phyloP scores from a whole-genome alignment of 257 asterid genomes.

The Solanum neorickii region DNA sequence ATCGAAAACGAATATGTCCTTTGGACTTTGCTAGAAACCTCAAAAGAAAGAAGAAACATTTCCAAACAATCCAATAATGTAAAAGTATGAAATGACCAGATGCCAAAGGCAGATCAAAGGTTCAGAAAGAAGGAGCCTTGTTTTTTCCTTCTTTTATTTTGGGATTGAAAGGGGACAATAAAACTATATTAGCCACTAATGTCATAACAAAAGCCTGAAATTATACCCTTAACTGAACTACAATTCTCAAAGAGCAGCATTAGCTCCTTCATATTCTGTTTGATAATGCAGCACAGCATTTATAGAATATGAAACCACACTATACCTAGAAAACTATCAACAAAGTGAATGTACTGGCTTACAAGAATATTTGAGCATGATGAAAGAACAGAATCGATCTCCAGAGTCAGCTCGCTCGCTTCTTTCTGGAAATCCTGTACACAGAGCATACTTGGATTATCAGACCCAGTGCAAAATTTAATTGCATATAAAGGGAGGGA shows the following conservation, averaged over 20 bases:
- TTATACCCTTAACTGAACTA: not conserved
- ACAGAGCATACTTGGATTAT: not conserved
- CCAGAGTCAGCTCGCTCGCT: constrained; percentile 48
- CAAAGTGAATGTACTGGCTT: constrained; percentile 21
- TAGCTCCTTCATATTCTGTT: not conserved
- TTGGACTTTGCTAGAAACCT: not conserved
- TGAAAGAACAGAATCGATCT: constrained; percentile 50
- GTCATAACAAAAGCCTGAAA: not conserved
- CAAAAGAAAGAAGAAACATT: not conserved
- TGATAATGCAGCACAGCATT: not conserved
- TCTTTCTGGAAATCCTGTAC: constrained; percentile 51
- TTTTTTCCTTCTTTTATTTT: not conserved
- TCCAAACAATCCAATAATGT: not conserved
- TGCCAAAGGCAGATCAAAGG: not conserved
- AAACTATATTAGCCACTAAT: not conserved
- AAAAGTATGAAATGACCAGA: not conserved
- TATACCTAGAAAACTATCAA: not conserved
- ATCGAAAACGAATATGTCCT: not conserved
- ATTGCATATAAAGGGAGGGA: not conserved
- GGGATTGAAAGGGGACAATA: not conserved
- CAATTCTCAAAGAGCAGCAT: not conserved
- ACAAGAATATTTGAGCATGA: constrained; percentile 37
- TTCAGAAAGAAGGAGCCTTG: not conserved
- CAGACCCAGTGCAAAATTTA: constrained; percentile 12
- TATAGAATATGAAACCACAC: not conserved